Base-by-base conservation (phyloP, 192 early-diverging fungal species). In the Entomortierella chlamydospora region DNA sequence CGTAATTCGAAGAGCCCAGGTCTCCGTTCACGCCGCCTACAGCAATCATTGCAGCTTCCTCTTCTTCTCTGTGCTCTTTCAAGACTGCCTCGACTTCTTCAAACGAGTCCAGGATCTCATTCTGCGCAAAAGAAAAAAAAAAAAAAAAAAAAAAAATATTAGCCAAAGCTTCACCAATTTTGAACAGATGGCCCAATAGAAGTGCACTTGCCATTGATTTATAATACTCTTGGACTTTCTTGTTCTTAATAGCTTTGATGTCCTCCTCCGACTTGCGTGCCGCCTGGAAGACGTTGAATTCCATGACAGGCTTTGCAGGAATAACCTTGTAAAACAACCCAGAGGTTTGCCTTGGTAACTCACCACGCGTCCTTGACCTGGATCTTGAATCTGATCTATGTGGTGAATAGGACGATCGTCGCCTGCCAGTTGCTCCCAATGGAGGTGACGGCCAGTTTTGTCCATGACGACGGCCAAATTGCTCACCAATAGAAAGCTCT, bases 391-490 rank as follows among this genome's bases (percentile, higher is more conserved):
- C 64, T 5, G 52, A 37, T 4, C 65, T 34, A 12, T 50, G 25
- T 18, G 42, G 28, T 2, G 73, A 65, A 41, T 60, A 68, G 9
- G 60, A 77, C 1, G 31, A 45, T 26, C 61, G 55, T 26, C 51
- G 56, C 1, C 60, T 39, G 30, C 26, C 4, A 18, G 43, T 11
- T 37, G 34, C 4, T 37, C 34, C 10, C 34, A 37, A 37, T 37
- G 34, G 34, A 37, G 30, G 22, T 5, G 54, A 31, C 12, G 73
- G 73, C 73, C 73, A 78, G 23, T 78, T 61, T 26, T 69, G 73
- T n/a, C 73, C 73, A 34, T 69, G 73, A 1, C 73, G 73, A 45
- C 73, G 66, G 18, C 73, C 73, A 30, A 78, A 78, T 13, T 56
- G 61, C 30, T 78, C 73, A 23, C 73, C 73, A 41, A 78, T 64